These are phyloP conservation scores for Cichorium intybus DNA, from an alignment of 140 eudicot species.

Conservation along the genomic window DNA sequence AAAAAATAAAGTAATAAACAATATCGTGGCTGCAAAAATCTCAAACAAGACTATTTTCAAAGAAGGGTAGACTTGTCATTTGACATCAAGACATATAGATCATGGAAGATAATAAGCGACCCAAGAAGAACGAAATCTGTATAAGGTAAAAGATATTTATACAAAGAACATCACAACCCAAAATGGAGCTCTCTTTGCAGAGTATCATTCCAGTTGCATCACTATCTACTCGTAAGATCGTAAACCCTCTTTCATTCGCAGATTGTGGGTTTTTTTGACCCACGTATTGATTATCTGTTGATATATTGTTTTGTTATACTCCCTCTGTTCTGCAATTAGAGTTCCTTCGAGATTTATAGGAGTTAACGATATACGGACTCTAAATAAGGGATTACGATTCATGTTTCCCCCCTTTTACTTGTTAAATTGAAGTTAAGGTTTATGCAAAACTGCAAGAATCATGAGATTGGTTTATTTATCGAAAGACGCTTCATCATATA, in stretches of 20 bases:
- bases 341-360: background rate
- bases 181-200: conserved; percentile 41
- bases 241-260: background rate
- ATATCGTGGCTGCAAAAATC: background rate
- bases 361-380: background rate
- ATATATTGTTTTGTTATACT: conserved; percentile 8
- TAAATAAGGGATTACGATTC: background rate
- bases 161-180: conserved; percentile 1
- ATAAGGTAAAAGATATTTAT: conserved; percentile 13
- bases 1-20: no score
- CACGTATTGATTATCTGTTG: background rate
- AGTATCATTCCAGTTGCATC: conserved; percentile 25
- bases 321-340: background rate
- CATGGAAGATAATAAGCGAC: conserved; percentile 20
- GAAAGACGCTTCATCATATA: background rate
- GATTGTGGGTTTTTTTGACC: background rate
- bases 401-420: background rate
- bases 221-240: conserved; percentile 27
- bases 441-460: conserved; percentile 1
- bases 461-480: background rate
- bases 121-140: conserved; percentile 16
- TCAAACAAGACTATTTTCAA: background rate
- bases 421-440: conserved; percentile 20
- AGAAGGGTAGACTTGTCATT: conserved; percentile 21
- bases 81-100: background rate